These are phyloP conservation scores for Tuber brumale DNA, from an alignment of 495 filamentous ascomycete genomes.

Conservation along the genomic window DNA sequence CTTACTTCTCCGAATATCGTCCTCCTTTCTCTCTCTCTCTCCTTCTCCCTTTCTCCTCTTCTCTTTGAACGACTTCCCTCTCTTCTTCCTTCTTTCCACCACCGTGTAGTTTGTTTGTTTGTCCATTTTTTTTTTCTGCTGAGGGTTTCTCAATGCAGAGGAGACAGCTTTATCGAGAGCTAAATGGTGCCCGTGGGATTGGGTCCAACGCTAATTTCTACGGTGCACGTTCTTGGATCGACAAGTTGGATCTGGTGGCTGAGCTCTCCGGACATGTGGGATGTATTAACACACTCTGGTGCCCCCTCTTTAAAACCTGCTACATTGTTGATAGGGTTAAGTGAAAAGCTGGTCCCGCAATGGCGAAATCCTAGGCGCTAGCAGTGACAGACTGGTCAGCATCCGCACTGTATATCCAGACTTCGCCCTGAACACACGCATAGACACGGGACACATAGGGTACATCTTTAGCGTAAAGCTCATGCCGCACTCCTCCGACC, in stretches of 20 bases:
- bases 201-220: constrained; percentile 53
- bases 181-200: constrained; percentile 39
- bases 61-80: too few relatives aligned
- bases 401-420: constrained; percentile 63
- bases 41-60: too few relatives aligned
- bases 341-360: constrained; percentile 60
- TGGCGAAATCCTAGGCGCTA: constrained; percentile 54
- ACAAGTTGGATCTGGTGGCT: constrained; percentile 67
- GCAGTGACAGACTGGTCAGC: constrained; percentile 58
- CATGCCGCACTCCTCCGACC: constrained; percentile 67
- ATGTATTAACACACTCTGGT: constrained; percentile 69
- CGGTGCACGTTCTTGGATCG: constrained; percentile 57
- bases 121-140: too few relatives aligned
- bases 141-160: constrained; percentile 8
- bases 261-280: constrained; percentile 67
- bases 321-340: not conserved
- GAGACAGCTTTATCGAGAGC: constrained; percentile 47
- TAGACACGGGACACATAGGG: constrained; percentile 59
- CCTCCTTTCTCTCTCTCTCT: too few relatives aligned
- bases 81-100: too few relatives aligned
- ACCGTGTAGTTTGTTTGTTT: too few relatives aligned
- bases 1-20: too few relatives aligned
- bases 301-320: constrained; percentile 14
- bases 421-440: constrained; percentile 58
- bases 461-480: constrained; percentile 79